These are phyloP conservation scores for Sicyos baderoa DNA, from an alignment of 306 rosid species.

Conservation along the genomic window DNA sequence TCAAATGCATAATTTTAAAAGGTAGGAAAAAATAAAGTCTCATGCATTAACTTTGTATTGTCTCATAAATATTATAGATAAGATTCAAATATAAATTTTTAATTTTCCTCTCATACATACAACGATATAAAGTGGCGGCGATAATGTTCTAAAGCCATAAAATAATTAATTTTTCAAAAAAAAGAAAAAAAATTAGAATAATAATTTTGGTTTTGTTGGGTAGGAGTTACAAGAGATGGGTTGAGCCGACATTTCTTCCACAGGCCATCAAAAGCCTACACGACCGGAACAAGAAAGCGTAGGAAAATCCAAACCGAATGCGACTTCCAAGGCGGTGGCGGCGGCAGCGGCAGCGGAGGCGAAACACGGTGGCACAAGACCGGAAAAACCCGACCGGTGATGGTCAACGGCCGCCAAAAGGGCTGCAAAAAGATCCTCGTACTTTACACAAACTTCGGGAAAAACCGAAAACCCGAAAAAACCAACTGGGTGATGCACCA, in stretches of 20 bases:
- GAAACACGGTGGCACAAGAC: slow-evolving; percentile 99
- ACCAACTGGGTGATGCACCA: slow-evolving; percentile 99
- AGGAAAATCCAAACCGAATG: slow-evolving; percentile 84
- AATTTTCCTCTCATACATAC: too few species aligned
- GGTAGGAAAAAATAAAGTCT: too few species aligned
- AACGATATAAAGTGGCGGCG: too few species aligned
- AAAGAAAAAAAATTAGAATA: neutral
- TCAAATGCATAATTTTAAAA: too few species aligned
- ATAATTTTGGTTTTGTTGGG: neutral
- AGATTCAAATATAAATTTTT: too few species aligned
- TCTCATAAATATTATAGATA: too few species aligned
- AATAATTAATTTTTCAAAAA: too few species aligned
- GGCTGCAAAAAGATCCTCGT: slow-evolving; percentile 96
- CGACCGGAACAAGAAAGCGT: slow-evolving; percentile 90
- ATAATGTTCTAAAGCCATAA: too few species aligned
- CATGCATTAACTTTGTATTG: too few species aligned
- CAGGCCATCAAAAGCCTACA: slow-evolving; percentile 92
- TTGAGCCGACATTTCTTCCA: slow-evolving; percentile 92
- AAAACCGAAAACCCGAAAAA: slow-evolving; percentile 87
- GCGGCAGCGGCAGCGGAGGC: slow-evolving; percentile 50
- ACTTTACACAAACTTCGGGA: slow-evolving; percentile 84
- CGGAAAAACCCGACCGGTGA: slow-evolving; percentile 82
- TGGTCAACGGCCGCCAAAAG: slow-evolving; percentile 76
- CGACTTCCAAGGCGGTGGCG: slow-evolving; percentile 48
- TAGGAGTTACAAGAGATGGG: slow-evolving; percentile 95